Evolutionary conservation across 441 rosid genomes (phyloP).

Genomic region (Gossypium gossypioides): DNA sequence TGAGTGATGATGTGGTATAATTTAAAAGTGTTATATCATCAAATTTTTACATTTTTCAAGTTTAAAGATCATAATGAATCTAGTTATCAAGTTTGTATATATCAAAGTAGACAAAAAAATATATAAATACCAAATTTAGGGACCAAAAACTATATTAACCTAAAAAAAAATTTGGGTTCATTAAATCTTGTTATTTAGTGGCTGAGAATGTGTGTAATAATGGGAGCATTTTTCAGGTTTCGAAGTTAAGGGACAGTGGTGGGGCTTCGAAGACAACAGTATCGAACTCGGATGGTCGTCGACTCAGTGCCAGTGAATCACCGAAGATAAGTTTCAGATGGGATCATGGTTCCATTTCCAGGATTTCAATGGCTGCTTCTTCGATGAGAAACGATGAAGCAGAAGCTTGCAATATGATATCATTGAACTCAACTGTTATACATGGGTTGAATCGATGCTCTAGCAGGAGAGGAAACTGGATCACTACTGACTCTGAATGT

Average conservation of each 20-base stretch:
- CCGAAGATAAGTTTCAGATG: constrained; percentile 65
- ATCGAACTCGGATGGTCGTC: constrained; percentile 28
- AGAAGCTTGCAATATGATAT: constrained; percentile 19
- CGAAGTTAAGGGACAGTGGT: constrained; percentile 37
- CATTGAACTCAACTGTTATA: constrained; percentile 34
- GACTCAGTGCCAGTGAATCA: constrained; percentile 39
- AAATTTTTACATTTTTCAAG: too few relatives aligned
- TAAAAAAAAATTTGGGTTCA: neutral
- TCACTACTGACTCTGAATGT: constrained; percentile 88
- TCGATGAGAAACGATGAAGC: constrained; percentile 21
- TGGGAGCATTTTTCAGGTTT: constrained; percentile 28
- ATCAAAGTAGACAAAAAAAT: too few relatives aligned
- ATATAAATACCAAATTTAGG: too few relatives aligned
- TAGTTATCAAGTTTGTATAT: too few relatives aligned
- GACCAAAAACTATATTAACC: too few relatives aligned
- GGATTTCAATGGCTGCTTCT: constrained; percentile 44
- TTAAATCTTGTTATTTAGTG: neutral
- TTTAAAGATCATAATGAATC: too few relatives aligned
- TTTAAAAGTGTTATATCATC: too few relatives aligned
- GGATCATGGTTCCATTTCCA: constrained; percentile 37
- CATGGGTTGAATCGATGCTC: constrained; percentile 20
- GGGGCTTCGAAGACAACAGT: constrained; percentile 29
- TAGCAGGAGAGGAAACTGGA: constrained; percentile 63
- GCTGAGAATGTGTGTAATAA: neutral
- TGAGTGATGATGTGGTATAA: too few relatives aligned